Evolutionary conservation across 2,329 filamentous ascomycete species (phyloP).

Genomic region (Ambrosiella xylebori): DNA sequence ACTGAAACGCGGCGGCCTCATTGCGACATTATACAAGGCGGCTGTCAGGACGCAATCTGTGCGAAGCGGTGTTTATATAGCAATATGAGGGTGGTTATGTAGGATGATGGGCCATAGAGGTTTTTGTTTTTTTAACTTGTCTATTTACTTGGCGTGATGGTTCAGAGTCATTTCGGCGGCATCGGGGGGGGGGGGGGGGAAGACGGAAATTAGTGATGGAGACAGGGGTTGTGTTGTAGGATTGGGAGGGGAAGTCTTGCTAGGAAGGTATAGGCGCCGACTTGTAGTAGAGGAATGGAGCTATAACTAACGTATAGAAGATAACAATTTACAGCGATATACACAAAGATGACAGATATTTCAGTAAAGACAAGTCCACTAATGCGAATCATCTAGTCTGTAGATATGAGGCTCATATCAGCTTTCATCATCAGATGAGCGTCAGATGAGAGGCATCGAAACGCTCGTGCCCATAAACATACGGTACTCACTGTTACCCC

Average conservation of each 20-base stretch:
- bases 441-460: background rate
- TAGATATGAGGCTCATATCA: background rate
- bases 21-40: background rate
- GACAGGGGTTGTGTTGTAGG: background rate
- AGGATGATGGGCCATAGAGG: too few species aligned
- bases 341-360: too few species aligned
- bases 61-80: background rate
- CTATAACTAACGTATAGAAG: background rate
- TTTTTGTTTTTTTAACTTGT: too few species aligned
- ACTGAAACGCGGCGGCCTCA: background rate
- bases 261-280: slow-evolving; percentile 1
- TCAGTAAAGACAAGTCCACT: too few species aligned
- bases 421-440: background rate
- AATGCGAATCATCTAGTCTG: too few species aligned
- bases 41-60: background rate
- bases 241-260: too few species aligned
- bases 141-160: too few species aligned
- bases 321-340: too few species aligned
- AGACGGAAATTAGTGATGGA: background rate
- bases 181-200: too few species aligned
- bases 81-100: background rate
- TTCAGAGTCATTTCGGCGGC: too few species aligned
- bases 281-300: background rate
- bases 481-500: background rate
- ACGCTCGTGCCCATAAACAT: background rate